Percentiles rank a stretch among this genome's conserved stretches.
These are phyloP conservation scores for Sugiyamaella paludigena DNA, from an alignment of 1,139 yeast species.

Conservation along the genomic window DNA sequence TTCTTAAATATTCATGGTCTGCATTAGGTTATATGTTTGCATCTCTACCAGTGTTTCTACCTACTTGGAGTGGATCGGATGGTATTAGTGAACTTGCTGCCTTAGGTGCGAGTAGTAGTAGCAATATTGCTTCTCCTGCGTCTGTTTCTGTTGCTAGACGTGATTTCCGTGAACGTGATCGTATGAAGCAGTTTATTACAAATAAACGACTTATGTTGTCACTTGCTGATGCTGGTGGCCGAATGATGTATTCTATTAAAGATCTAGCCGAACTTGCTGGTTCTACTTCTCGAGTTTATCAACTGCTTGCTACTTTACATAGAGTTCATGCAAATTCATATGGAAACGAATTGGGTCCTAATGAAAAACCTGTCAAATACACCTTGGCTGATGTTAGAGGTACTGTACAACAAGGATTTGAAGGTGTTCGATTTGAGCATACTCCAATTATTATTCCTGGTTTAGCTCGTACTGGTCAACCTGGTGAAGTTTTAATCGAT, in stretches of 20 bases:
- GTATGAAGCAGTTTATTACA: conserved; percentile 84
- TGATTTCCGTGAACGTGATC: conserved; percentile 34
- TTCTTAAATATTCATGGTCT: conserved; percentile 90
- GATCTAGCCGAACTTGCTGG: conserved; percentile 92
- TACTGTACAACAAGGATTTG: conserved; percentile 74
- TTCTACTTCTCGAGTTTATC: conserved; percentile 82
- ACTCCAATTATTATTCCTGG: conserved; percentile 79
- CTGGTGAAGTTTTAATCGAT: conserved; percentile 51
- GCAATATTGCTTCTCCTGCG: not conserved
- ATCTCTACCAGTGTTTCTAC: conserved; percentile 73
- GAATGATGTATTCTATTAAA: conserved; percentile 91
- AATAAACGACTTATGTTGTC: conserved; percentile 88
- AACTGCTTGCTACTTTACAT: conserved; percentile 70
- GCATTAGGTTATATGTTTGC: conserved; percentile 90
- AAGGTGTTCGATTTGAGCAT: conserved; percentile 78
- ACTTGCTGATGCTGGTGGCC: conserved; percentile 94
- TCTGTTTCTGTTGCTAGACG: conserved; percentile 23
- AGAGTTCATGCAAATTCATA: conserved; percentile 64
- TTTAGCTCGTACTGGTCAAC: conserved; percentile 34
- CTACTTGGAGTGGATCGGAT: conserved; percentile 41
- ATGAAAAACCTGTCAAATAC: conserved; percentile 19
- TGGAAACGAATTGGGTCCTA: conserved; percentile 14
- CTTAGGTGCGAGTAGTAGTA: too few relatives aligned
- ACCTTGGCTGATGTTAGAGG: conserved; percentile 61
- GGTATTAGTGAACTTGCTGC: conserved; percentile 21